These are phyloP conservation scores for Eragrostis curvula DNA, from an alignment of 176 grass and related monocot species.

Conservation along the genomic window DNA sequence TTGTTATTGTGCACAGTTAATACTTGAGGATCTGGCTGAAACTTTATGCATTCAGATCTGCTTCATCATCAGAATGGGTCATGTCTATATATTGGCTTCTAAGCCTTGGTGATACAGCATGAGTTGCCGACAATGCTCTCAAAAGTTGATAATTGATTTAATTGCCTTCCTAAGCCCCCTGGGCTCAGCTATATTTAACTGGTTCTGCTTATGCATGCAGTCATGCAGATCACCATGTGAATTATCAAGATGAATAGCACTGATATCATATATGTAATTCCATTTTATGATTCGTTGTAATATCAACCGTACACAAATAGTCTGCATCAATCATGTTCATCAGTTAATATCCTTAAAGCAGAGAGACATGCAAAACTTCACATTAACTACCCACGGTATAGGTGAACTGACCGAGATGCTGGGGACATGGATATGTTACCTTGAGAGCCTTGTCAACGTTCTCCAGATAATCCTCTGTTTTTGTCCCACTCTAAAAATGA, in stretches of 20 bases:
- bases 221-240: neutral
- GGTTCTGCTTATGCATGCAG: neutral
- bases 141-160: neutral
- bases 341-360: neutral
- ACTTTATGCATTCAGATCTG: neutral
- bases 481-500: conserved; percentile 72
- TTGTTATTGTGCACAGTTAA: no score
- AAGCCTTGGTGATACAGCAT: neutral
- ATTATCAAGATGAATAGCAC: neutral
- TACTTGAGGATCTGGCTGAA: neutral
- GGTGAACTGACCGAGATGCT: neutral
- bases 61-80: neutral
- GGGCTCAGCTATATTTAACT: neutral
- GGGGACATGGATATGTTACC: conserved; percentile 35
- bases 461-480: conserved; percentile 80
- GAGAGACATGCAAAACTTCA: neutral
- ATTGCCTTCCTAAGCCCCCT: neutral
- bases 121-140: neutral
- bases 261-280: neutral
- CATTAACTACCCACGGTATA: neutral
- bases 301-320: neutral
- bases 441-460: conserved; percentile 81
- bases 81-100: neutral
- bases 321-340: neutral
- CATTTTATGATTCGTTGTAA: neutral